Evolutionary conservation across 345 rosid genomes (phyloP), one percentile per base, ranked within the genome.

Genomic region (Gossypium bickii): DNA sequence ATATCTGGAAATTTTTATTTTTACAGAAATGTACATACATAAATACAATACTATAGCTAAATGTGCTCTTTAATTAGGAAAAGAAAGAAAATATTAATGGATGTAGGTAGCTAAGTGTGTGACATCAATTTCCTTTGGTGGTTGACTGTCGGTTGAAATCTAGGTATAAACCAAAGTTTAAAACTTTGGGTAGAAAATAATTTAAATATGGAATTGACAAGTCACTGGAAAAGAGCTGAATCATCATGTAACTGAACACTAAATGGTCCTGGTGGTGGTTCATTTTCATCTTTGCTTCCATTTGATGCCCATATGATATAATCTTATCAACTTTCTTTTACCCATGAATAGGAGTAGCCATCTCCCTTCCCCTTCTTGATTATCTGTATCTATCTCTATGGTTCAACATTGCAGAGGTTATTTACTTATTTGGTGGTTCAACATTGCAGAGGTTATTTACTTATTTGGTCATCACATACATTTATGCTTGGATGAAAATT

Each of bases 331-430:
- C 1, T 34, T 18, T 63, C 10, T 52, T 41, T 65, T 72, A 34
- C 68, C 58, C 76, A 38, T 57, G 20, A 25, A 5, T 34, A 34
- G 41, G 41, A 34, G 74, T 79, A 22, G 74, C 79, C 34, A 43
- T 79, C 71, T 16, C 62, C 34, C 24, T 25, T 69, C 7, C 38
- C 43, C 52, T 24, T 29, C 53, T 7, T 22, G n/a, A 24, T 41
- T 13, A 24, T 48, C 41, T 48, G 59, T 38, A 29, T 48, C 24
- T 4, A 5, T 62, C 57, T 27, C 67, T 17, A 34, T 5, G 41
- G 41, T 5, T 34, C 41, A 34, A 34, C 41, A 34, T 34, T 34
- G 41, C 41, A 34, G 41, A 34, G 41, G 41, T 34, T 34, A 3
- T 34, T n/a, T n/a, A n/a, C n/a, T n/a, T n/a, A n/a, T n/a, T n/a